Base-by-base conservation (phyloP, 352 stramenopile genomes). In the Phytophthora macrochlamydospora region DNA sequence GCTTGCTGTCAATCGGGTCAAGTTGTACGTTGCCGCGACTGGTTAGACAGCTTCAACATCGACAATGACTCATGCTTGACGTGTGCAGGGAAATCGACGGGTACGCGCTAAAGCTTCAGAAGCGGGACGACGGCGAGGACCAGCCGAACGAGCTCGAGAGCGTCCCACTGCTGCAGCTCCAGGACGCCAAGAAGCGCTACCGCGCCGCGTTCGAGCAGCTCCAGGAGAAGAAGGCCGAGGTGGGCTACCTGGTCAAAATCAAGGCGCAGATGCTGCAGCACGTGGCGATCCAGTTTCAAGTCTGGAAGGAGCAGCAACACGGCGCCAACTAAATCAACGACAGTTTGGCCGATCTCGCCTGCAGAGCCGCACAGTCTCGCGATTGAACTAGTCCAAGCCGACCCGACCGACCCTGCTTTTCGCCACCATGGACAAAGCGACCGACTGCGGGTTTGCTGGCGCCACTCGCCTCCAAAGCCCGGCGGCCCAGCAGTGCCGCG, bases 191-290 rank as follows among this genome's bases (percentile, higher is more conserved):
- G 72, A 84, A 82, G 46, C 66, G 70, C 40, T 89, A 90, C 51
- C 73, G 79, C 18, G 62, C 77, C 18, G 33, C 30, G 9, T 87
- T 78, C 57, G 78, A 88, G 50, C 57, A 60, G 32, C 82, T 88
- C 51, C 66, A 79, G 40, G 76, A 87, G 73, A 80, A 78, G 48
- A 83, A 79, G 49, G 78, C 79, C 35, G 79, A 90, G 54, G 59
- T 85, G 55, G 56, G 60, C 7, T 89, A 89, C 56, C 40, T 90
- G 43, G 45, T 63, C 51, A 85, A 87, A 55, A 83, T 89, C 61
- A 87, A 85, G 58, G 73, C 75, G 53, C 79, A 90, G 58, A 88
- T 90, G 78, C 66, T 90, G 51, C 67, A 75, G 55, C 66, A 75
- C n/a, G 69, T 90, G 48, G 83, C 76, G 31, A 67, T 64, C 46